Evolutionary conservation across 805 yeast genomes (phyloP).

Genomic region (Saccharomycopsis sp.): DNA sequence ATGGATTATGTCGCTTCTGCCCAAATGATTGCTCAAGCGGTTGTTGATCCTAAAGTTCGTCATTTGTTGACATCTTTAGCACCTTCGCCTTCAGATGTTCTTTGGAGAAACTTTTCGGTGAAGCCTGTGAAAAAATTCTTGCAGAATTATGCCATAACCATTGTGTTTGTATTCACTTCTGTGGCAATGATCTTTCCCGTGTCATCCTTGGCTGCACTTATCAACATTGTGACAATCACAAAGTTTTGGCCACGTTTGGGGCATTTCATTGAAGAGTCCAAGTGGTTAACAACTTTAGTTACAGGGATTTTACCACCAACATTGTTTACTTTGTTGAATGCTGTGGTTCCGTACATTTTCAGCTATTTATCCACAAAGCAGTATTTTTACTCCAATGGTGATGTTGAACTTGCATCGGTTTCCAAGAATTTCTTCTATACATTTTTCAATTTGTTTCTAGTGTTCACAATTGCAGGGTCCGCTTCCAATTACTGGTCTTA

Average conservation of each 20-base stretch:
- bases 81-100: constrained; percentile 92
- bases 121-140: constrained; percentile 29
- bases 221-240: constrained; percentile 46
- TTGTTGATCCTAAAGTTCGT: constrained; percentile 80
- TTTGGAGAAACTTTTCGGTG: constrained; percentile 84
- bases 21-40: constrained; percentile 94
- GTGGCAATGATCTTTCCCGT: constrained; percentile 46
- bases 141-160: constrained; percentile 34
- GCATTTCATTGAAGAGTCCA: constrained; percentile 39
- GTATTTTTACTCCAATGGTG: constrained; percentile 49
- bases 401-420: constrained; percentile 47
- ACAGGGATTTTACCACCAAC: constrained; percentile 57
- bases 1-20: constrained; percentile 95
- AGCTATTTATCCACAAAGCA: constrained; percentile 41
- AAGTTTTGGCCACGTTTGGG: constrained; percentile 55
- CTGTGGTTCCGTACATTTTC: constrained; percentile 47
- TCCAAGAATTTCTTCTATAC: constrained; percentile 52
- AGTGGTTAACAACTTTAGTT: constrained; percentile 44
- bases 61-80: constrained; percentile 76
- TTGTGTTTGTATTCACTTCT: constrained; percentile 39
- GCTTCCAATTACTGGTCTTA: constrained; percentile 50
- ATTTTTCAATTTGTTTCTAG: constrained; percentile 52
- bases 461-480: constrained; percentile 54
- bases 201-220: constrained; percentile 46
- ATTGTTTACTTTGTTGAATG: constrained; percentile 45